Evolutionary conservation across 2,329 filamentous ascomycete genomes (phyloP), one percentile per base, ranked within the genome.

Genomic region (Pseudogymnoascus sp.): DNA sequence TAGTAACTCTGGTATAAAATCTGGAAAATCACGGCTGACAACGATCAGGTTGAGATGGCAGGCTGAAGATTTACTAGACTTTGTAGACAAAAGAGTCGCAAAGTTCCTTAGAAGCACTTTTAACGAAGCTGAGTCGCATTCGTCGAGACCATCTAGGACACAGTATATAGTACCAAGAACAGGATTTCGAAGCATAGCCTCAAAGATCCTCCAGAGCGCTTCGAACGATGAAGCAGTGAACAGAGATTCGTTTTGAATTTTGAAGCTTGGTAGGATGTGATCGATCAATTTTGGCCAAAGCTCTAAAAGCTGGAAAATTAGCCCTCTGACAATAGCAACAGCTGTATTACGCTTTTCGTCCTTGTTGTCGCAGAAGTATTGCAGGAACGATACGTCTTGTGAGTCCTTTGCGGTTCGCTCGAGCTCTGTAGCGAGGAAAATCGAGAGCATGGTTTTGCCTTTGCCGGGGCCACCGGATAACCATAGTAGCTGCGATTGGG

Each of bases 331-430:
- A 0, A 81, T 74, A 1, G 77, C 71, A 0, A 67, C 71, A 0
- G 75, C 75, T 53, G 68, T 78, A 63, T 78, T 80, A 18, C 78
- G 38, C 0, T 67, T 62, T 3, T 65, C n/a, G 37, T 79, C 67
- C 5, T 74, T 75, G 16, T 71, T 70, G 66, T 82, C 74, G 67
- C 76, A 82, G 69, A 81, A 78, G 69, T 78, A 79, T 64, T 5
- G 73, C n/a, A 68, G 42, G 18, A 53, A 38, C 5, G 4, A 2
- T 1, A 6, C 4, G 14, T 8, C 6, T 16, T 8, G 14, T n/a
- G 7, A 16, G 7, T 16, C 1, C 14, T 14, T 14, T 5, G 36
- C 36, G 12, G 36, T 37, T 37, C 14, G 36, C 5, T 38, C 37
- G 11, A 38, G 37, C 37, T 38, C n/a, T 38, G 16, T n/a, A 5